Percentiles rank a stretch among this genome's conserved stretches.
Evolutionary conservation across 352 stramenopile genomes (phyloP).

Genomic region (Globisporangium middletonii): DNA sequence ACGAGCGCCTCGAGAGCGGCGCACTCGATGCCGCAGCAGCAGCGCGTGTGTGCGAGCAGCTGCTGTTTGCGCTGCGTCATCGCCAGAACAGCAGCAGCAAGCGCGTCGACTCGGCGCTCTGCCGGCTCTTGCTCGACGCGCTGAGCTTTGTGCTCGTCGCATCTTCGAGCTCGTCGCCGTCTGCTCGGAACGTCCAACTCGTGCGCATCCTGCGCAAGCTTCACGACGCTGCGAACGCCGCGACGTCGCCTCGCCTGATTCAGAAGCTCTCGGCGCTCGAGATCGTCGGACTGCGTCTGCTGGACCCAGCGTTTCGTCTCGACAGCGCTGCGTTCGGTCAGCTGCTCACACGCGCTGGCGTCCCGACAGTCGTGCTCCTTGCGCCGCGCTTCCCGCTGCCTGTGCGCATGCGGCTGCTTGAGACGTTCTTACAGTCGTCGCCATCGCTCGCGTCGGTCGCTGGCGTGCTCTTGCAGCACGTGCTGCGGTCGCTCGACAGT

Average conservation of each 20-base stretch:
- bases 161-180: background rate
- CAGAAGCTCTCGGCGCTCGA: constrained; percentile 31
- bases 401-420: constrained; percentile 12
- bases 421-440: constrained; percentile 6
- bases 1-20: constrained; percentile 7
- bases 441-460: constrained; percentile 7
- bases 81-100: constrained; percentile 3
- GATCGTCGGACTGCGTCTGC: constrained; percentile 9
- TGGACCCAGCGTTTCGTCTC: constrained; percentile 1
- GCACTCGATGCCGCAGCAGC: constrained; percentile 16
- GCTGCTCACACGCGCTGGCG: constrained; percentile 6
- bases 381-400: constrained; percentile 6
- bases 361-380: constrained; percentile 11
- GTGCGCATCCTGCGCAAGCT: constrained; percentile 37
- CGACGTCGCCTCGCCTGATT: constrained; percentile 4
- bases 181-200: constrained; percentile 8
- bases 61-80: constrained; percentile 35
- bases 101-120: constrained; percentile 15
- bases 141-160: constrained; percentile 26
- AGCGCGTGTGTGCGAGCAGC: constrained; percentile 37
- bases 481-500: constrained; percentile 24
- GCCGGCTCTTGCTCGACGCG: constrained; percentile 28
- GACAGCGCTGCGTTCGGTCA: background rate
- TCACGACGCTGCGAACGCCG: constrained; percentile 10
- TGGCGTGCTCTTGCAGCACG: constrained; percentile 27